Percentiles rank a stretch among this genome's conserved stretches.
Evolutionary conservation across 129 eudicot genomes (phyloP).

Genomic region (Flaveria trinervia): DNA sequence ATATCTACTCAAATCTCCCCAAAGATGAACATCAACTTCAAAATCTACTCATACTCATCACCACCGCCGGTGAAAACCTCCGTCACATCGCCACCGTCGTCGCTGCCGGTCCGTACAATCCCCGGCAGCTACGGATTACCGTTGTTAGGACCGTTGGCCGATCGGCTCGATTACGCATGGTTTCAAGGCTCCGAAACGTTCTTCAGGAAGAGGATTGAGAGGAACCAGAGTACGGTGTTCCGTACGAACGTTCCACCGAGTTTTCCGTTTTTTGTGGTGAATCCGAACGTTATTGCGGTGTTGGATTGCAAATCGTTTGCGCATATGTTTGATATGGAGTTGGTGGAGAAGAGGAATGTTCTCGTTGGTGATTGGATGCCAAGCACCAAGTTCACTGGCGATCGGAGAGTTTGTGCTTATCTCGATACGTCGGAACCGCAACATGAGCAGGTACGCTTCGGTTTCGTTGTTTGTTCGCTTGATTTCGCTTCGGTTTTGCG

Average conservation of each 20-base stretch:
- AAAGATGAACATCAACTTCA: neutral
- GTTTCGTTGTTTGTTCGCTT: neutral
- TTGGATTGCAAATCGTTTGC: constrained; percentile 53
- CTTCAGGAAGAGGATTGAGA: constrained; percentile 47
- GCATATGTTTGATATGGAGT: constrained; percentile 56
- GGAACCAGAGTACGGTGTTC: constrained; percentile 58
- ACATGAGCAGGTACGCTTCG: constrained; percentile 39
- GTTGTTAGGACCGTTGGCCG: constrained; percentile 49
- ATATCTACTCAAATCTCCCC: neutral
- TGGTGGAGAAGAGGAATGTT: constrained; percentile 57
- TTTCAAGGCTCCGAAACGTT: constrained; percentile 47
- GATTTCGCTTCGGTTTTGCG: constrained; percentile 8
- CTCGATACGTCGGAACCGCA: constrained; percentile 65
- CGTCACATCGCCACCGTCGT: constrained; percentile 16
- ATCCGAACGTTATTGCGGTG: constrained; percentile 60
- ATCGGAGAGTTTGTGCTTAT: constrained; percentile 53
- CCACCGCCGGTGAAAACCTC: constrained; percentile 33
- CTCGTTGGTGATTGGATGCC: constrained; percentile 70
- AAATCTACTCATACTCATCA: constrained; percentile 13
- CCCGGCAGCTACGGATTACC: constrained; percentile 70
- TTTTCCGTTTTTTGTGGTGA: constrained; percentile 45
- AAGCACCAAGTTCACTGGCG: constrained; percentile 54
- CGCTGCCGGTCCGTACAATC: constrained; percentile 41
- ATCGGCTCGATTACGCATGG: constrained; percentile 57
- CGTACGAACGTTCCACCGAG: constrained; percentile 76